phyloP scores from a whole-genome alignment of 2,329 filamentous ascomycete species.

The Rhinocladiella similis region DNA sequence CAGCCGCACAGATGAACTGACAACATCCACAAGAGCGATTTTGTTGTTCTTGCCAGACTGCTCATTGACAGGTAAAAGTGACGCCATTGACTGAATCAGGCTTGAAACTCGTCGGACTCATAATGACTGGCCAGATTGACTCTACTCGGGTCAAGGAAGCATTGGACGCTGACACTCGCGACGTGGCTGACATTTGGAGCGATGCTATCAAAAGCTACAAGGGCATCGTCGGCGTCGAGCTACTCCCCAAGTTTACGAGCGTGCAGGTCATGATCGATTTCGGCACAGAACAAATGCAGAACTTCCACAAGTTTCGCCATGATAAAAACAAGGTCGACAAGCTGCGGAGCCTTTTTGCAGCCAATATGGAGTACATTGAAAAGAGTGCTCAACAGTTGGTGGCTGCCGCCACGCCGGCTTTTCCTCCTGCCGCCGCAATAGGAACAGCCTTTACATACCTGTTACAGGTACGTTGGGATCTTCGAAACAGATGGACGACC shows the following conservation, averaged over 20 bases:
- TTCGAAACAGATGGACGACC: not conserved
- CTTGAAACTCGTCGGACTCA: no score
- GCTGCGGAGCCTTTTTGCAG: conserved; percentile 10
- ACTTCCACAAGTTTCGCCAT: conserved; percentile 14
- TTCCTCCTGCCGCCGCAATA: no score
- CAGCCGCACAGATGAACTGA: no score
- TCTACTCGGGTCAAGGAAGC: no score
- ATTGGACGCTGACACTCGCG: conserved; percentile 3
- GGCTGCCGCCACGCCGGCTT: no score
- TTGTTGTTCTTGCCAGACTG: no score
- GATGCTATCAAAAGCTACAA: conserved; percentile 13
- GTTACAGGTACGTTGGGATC: conserved; percentile 2
- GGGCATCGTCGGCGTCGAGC: conserved; percentile 9
- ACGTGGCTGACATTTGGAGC: conserved; percentile 11
- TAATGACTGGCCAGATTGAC: no score
- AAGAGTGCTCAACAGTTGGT: conserved; percentile 9
- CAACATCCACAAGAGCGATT: no score
- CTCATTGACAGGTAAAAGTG: no score
- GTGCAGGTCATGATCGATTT: conserved; percentile 9
- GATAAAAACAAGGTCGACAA: conserved; percentile 14
- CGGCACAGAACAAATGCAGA: conserved; percentile 7
- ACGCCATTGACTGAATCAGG: no score
- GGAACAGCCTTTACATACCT: conserved; percentile 16
- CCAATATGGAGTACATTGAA: conserved; percentile 12
- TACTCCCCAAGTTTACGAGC: not conserved